Evolutionary conservation across 2,329 filamentous ascomycete species (phyloP).

Genomic region (Botrytis aclada): DNA sequence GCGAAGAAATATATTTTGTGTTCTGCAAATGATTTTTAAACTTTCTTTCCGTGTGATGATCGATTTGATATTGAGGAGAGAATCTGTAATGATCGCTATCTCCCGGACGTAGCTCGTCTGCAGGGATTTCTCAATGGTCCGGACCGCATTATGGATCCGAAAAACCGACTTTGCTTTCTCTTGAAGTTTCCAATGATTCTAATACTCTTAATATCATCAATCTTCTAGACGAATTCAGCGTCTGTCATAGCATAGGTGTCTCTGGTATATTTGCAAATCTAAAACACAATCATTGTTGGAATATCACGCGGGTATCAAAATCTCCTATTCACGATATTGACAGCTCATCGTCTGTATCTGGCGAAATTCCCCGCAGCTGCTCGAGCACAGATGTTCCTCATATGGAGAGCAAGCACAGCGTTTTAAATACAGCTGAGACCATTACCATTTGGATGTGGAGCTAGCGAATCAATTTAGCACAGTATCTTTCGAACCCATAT

Average conservation of each 20-base stretch:
- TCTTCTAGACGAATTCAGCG: not conserved
- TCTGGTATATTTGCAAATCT: not conserved
- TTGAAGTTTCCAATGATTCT: not conserved
- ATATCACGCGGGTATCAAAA: not conserved
- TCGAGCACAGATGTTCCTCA: not conserved
- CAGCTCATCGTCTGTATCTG: not conserved
- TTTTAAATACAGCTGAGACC: not conserved
- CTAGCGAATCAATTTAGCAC: not conserved
- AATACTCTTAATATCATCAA: not conserved
- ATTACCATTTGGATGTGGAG: not conserved
- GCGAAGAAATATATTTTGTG: not conserved
- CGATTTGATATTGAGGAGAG: not conserved
- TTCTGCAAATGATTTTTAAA: not conserved
- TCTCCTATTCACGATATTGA: not conserved
- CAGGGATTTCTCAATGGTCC: not conserved
- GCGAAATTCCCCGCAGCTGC: not conserved
- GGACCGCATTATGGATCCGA: not conserved
- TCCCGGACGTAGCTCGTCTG: not conserved
- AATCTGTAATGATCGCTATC: not conserved
- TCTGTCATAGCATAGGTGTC: not conserved
- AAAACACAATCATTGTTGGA: not conserved
- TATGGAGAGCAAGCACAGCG: not conserved
- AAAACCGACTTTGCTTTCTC: not conserved
- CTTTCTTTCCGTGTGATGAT: not conserved
- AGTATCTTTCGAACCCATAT: not conserved